These are phyloP conservation scores for Pythium scleroteichum DNA, from an alignment of 352 stramenopile genomes.

Conservation along the genomic window DNA sequence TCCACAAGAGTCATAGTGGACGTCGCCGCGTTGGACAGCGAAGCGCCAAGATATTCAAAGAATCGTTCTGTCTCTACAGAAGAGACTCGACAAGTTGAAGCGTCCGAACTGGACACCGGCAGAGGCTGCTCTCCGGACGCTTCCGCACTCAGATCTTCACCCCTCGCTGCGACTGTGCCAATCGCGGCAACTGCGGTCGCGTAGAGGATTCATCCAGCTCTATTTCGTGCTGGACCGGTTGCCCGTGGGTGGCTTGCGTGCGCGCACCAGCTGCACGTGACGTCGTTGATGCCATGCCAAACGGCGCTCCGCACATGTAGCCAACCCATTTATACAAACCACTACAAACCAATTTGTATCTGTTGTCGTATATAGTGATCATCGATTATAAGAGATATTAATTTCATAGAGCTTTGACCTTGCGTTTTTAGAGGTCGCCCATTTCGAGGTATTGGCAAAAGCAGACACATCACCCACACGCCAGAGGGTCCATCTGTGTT, in stretches of 20 bases:
- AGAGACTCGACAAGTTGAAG: background rate
- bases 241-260: background rate
- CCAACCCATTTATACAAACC: background rate
- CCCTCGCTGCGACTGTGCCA: too few species aligned
- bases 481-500: background rate
- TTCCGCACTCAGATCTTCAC: background rate
- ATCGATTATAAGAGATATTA: too few species aligned
- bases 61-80: too few species aligned
- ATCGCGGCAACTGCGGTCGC: background rate
- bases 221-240: background rate
- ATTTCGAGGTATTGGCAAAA: too few species aligned
- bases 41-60: too few species aligned
- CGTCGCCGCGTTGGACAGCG: too few species aligned
- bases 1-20: too few species aligned
- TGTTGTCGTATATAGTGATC: too few species aligned
- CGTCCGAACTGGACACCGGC: slow-evolving; percentile 10
- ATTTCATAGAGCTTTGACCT: too few species aligned
- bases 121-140: background rate
- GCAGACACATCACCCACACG: background rate
- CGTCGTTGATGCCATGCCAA: background rate
- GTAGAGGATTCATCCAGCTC: background rate
- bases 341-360: too few species aligned
- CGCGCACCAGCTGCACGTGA: background rate
- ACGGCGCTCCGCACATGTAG: background rate
- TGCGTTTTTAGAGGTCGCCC: too few species aligned